phyloP scores from a whole-genome alignment of 352 stramenopile species.

The Pythium sukuiense region DNA sequence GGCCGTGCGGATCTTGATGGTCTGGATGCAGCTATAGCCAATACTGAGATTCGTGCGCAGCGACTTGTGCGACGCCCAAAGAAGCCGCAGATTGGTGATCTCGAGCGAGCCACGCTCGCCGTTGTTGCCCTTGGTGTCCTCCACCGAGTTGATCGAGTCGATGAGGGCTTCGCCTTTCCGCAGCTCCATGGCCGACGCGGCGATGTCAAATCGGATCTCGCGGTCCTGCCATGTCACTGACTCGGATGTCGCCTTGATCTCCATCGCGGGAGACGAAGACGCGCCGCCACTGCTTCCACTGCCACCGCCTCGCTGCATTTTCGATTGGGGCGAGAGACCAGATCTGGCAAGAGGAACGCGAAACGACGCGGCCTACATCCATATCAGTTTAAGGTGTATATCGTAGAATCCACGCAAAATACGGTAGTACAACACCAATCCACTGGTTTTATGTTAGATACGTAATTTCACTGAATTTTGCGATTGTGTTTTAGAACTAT shows the following conservation, averaged over 20 bases:
- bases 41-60: conserved; percentile 86
- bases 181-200: conserved; percentile 54
- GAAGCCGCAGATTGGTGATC: conserved; percentile 91
- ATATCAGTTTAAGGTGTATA: neutral
- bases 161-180: conserved; percentile 83
- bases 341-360: neutral
- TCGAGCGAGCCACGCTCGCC: conserved; percentile 86
- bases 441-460: too few species aligned
- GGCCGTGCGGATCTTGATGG: conserved; percentile 88
- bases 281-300: neutral
- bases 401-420: neutral
- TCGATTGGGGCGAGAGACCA: neutral
- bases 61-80: conserved; percentile 91
- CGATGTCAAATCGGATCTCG: conserved; percentile 90
- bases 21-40: conserved; percentile 81
- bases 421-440: too few species aligned
- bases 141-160: conserved; percentile 93
- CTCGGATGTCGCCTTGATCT: conserved; percentile 59
- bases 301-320: conserved; percentile 6
- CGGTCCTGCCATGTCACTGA: conserved; percentile 87
- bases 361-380: neutral
- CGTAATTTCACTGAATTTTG: too few species aligned
- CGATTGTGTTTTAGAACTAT: too few species aligned
- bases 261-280: conserved; percentile 27
- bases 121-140: conserved; percentile 95